Evolutionary conservation across 2,329 filamentous ascomycete genomes (phyloP).

Genomic region (Albophoma yamanashiensis): DNA sequence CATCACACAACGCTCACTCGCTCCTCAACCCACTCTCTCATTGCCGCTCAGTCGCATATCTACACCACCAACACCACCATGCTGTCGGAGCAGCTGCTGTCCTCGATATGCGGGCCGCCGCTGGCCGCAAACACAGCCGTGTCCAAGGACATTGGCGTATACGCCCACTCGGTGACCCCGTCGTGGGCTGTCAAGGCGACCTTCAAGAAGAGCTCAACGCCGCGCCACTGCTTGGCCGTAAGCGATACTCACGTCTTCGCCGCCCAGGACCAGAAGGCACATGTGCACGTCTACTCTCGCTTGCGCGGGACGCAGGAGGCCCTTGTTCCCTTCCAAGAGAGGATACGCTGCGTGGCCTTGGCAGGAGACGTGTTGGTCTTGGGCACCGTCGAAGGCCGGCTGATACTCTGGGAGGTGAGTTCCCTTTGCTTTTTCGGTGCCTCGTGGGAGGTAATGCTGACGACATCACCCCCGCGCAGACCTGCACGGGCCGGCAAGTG

Average conservation of each 20-base stretch:
- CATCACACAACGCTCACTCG: not conserved
- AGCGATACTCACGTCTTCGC: slow-evolving; percentile 80
- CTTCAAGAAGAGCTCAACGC: slow-evolving; percentile 89
- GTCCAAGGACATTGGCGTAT: slow-evolving; percentile 76
- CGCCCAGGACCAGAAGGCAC: slow-evolving; percentile 82
- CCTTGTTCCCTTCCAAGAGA: slow-evolving; percentile 77
- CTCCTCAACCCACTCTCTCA: not conserved
- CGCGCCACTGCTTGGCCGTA: slow-evolving; percentile 67
- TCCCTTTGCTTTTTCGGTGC: slow-evolving; percentile 9
- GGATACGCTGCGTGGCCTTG: slow-evolving; percentile 67
- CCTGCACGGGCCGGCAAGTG: slow-evolving; percentile 64
- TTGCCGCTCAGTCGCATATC: not conserved
- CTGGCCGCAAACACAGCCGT: slow-evolving; percentile 52
- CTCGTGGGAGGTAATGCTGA: slow-evolving; percentile 1
- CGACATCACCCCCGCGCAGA: slow-evolving; percentile 30
- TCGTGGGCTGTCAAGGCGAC: slow-evolving; percentile 61
- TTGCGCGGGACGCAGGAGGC: slow-evolving; percentile 80
- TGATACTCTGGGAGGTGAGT: slow-evolving; percentile 86
- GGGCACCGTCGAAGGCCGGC: slow-evolving; percentile 73
- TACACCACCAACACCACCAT: slow-evolving; percentile 21
- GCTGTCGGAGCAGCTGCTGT: slow-evolving; percentile 51
- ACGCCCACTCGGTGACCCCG: slow-evolving; percentile 73
- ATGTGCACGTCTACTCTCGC: slow-evolving; percentile 85
- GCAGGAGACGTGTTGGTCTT: slow-evolving; percentile 63
- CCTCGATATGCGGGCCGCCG: slow-evolving; percentile 45